These are phyloP conservation scores for Schizophyllum amplum DNA, from an alignment of 1,284 basidiomycete species.

Conservation along the genomic window DNA sequence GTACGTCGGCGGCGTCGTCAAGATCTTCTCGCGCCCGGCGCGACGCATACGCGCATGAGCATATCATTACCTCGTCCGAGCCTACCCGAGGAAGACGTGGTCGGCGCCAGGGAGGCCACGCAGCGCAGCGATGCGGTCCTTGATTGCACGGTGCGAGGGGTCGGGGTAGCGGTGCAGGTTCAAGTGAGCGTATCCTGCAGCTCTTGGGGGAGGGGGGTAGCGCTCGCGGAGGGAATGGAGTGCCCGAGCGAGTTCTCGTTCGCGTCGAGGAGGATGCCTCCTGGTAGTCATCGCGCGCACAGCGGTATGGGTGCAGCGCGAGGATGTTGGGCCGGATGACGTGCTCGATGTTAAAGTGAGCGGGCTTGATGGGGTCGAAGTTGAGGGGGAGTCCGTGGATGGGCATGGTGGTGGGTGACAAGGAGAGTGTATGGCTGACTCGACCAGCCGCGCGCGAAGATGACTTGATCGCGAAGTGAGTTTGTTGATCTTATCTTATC, in stretches of 20 bases:
- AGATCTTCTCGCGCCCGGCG: conserved; percentile 76
- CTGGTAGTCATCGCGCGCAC: conserved; percentile 94
- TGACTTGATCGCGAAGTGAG: neutral
- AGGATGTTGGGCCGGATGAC: conserved; percentile 94
- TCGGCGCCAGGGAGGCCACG: conserved; percentile 58
- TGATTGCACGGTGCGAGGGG: conserved; percentile 77
- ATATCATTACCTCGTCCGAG: conserved; percentile 94
- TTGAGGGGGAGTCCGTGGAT: conserved; percentile 32
- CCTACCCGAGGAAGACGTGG: conserved; percentile 95
- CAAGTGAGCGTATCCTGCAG: conserved; percentile 30
- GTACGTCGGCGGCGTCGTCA: conserved; percentile 92
- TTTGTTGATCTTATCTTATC: neutral
- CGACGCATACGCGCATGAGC: conserved; percentile 84
- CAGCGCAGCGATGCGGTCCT: conserved; percentile 66
- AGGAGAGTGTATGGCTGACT: neutral
- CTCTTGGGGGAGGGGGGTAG: conserved; percentile 21
- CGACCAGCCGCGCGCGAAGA: neutral
- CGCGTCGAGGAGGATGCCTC: conserved; percentile 91
- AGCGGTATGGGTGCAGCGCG: conserved; percentile 87
- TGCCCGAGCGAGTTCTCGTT: conserved; percentile 96
- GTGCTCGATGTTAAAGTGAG: conserved; percentile 77
- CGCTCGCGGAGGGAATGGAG: conserved; percentile 44
- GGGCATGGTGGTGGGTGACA: conserved; percentile 21
- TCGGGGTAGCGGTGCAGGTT: conserved; percentile 84
- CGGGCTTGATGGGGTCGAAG: conserved; percentile 40